phyloP scores from a whole-genome alignment of 805 yeast species.

The Wickerhamiella sorbophila region DNA sequence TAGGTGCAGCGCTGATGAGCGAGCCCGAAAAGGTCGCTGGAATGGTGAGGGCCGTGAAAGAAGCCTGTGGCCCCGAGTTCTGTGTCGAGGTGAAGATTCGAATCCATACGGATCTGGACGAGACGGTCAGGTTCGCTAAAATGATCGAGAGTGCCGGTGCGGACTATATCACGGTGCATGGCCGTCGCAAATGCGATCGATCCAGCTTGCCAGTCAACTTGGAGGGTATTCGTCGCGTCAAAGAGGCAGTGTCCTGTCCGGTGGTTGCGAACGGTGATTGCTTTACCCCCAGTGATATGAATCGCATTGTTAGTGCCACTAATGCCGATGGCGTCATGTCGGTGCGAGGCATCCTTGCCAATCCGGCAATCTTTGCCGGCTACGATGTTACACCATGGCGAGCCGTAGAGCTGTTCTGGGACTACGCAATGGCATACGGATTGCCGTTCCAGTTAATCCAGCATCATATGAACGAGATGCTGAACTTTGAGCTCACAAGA shows the following conservation, averaged over 20 bases:
- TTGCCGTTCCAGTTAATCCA: slow-evolving; percentile 72
- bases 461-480: slow-evolving; percentile 83
- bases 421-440: slow-evolving; percentile 64
- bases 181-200: slow-evolving; percentile 72
- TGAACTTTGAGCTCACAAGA: slow-evolving; percentile 40
- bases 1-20: slow-evolving; percentile 89
- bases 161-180: slow-evolving; percentile 89
- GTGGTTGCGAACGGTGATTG: slow-evolving; percentile 99
- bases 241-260: slow-evolving; percentile 44
- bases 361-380: slow-evolving; percentile 83
- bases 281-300: slow-evolving; percentile 50
- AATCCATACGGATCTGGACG: slow-evolving; percentile 59
- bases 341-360: slow-evolving; percentile 71
- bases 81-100: slow-evolving; percentile 85
- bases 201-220: slow-evolving; percentile 71
- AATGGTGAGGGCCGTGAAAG: slow-evolving; percentile 76
- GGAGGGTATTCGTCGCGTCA: slow-evolving; percentile 61
- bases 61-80: slow-evolving; percentile 53
- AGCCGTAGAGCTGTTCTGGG: slow-evolving; percentile 73
- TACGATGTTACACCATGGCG: slow-evolving; percentile 71
- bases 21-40: slow-evolving; percentile 64
- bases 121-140: slow-evolving; percentile 60
- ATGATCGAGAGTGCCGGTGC: slow-evolving; percentile 77
- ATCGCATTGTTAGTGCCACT: slow-evolving; percentile 45
- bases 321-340: slow-evolving; percentile 92